Evolutionary conservation across 2,329 filamentous ascomycete species (phyloP).

Genomic region (Eutypella sp.): DNA sequence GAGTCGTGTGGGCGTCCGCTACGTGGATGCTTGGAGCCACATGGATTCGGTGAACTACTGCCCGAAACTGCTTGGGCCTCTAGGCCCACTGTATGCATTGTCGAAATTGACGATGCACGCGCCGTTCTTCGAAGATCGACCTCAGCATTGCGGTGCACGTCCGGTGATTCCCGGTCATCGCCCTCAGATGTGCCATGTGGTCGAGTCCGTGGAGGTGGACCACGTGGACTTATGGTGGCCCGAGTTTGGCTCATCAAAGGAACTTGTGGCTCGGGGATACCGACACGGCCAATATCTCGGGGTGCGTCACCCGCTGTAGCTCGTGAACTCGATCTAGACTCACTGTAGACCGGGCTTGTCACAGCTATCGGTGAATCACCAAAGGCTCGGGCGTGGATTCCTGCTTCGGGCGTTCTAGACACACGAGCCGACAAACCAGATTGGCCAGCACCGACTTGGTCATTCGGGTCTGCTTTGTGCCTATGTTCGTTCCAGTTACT

Average conservation of each 20-base stretch:
- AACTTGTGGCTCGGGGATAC: not conserved
- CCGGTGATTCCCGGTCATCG: no score
- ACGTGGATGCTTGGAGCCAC: no score
- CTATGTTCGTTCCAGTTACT: not conserved
- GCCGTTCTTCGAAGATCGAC: no score
- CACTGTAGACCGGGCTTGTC: not conserved
- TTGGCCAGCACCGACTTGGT: not conserved
- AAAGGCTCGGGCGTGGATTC: not conserved
- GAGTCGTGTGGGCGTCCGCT: no score
- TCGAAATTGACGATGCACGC: no score
- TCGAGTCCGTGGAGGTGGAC: no score
- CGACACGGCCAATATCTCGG: not conserved
- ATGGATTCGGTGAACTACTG: no score
- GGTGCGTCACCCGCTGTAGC: not conserved
- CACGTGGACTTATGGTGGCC: not conserved
- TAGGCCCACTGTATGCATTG: no score
- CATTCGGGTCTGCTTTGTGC: not conserved
- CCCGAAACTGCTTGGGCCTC: no score
- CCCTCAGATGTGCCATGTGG: no score
- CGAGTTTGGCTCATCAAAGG: not conserved
- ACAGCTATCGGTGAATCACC: not conserved
- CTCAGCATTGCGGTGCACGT: no score
- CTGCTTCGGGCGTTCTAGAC: not conserved
- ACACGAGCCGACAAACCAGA: not conserved
- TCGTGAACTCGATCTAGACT: not conserved